These are phyloP conservation scores for Candida vartiovaarae DNA, from an alignment of 805 yeast species.

Conservation along the genomic window DNA sequence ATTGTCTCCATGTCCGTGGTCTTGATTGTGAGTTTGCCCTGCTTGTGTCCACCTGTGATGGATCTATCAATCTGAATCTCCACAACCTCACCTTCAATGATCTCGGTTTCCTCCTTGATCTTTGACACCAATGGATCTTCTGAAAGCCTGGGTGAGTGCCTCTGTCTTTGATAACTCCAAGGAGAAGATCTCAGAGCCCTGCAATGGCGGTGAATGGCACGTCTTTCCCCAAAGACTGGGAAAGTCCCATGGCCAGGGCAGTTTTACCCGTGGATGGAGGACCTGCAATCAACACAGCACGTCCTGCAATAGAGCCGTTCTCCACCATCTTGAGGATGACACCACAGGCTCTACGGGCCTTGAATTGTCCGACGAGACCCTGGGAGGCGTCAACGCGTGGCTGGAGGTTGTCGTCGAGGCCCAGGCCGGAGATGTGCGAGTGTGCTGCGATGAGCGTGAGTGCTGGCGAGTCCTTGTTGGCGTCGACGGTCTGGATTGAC, in stretches of 20 bases:
- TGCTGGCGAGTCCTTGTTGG: slow-evolving; percentile 46
- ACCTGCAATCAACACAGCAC: slow-evolving; percentile 93
- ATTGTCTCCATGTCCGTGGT: slow-evolving; percentile 99
- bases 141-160: slow-evolving; percentile 91
- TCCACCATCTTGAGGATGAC: slow-evolving; percentile 88
- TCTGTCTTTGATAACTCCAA: slow-evolving; percentile 93
- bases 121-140: slow-evolving; percentile 91
- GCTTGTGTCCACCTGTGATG: slow-evolving; percentile 95
- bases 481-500: slow-evolving; percentile 37
- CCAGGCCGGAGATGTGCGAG: slow-evolving; percentile 93
- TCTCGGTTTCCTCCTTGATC: slow-evolving; percentile 96
- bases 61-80: slow-evolving; percentile 93
- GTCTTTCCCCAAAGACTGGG: slow-evolving; percentile 56
- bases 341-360: slow-evolving; percentile 96
- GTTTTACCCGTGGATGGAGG: slow-evolving; percentile 99
- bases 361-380: slow-evolving; percentile 96
- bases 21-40: slow-evolving; percentile 94
- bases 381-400: slow-evolving; percentile 66
- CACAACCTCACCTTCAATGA: slow-evolving; percentile 98
- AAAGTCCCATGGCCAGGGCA: slow-evolving; percentile 92
- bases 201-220: slow-evolving; percentile 96
- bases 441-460: slow-evolving; percentile 92
- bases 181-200: slow-evolving; percentile 91
- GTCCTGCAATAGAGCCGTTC: slow-evolving; percentile 92
- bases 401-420: slow-evolving; percentile 84